Evolutionary conservation across 345 rosid genomes (phyloP).

Genomic region (Raphanus raphanistrum): DNA sequence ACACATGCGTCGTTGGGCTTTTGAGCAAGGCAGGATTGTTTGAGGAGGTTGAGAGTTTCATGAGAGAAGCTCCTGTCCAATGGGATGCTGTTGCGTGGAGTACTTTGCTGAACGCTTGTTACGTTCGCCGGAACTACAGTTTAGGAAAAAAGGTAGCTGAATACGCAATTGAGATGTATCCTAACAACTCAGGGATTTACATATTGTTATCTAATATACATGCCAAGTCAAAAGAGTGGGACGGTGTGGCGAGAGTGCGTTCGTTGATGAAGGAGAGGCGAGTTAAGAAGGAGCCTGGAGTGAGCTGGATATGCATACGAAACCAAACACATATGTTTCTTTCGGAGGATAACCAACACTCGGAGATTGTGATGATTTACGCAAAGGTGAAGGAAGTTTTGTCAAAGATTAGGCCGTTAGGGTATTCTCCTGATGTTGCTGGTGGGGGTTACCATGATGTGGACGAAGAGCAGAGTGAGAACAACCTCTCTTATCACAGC

Average conservation of each 20-base stretch:
- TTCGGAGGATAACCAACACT: slow-evolving; percentile 62
- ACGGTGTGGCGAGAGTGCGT: slow-evolving; percentile 61
- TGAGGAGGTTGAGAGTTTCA: slow-evolving; percentile 56
- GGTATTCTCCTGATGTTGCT: slow-evolving; percentile 63
- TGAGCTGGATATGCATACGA: slow-evolving; percentile 75
- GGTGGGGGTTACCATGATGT: slow-evolving; percentile 65
- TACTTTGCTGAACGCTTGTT: slow-evolving; percentile 66
- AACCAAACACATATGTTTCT: slow-evolving; percentile 61
- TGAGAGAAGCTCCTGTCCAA: slow-evolving; percentile 63
- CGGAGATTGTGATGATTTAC: slow-evolving; percentile 54
- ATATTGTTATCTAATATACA: slow-evolving; percentile 45
- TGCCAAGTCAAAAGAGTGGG: slow-evolving; percentile 76
- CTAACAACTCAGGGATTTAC: slow-evolving; percentile 66
- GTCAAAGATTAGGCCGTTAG: slow-evolving; percentile 66
- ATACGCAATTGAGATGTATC: slow-evolving; percentile 39
- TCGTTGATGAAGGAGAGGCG: slow-evolving; percentile 62
- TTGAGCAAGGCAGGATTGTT: slow-evolving; percentile 74
- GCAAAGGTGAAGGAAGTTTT: slow-evolving; percentile 60
- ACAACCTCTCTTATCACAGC: slow-evolving; percentile 67
- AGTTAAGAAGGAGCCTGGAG: slow-evolving; percentile 90
- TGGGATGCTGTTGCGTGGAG: slow-evolving; percentile 89
- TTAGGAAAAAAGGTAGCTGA: slow-evolving; percentile 64
- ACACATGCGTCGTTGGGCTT: slow-evolving; percentile 76
- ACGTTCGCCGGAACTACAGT: slow-evolving; percentile 56
- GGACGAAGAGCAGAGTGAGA: slow-evolving; percentile 83